Base-by-base conservation (phyloP, 2,329 filamentous ascomycete species). In the Penicillium vulpinum region DNA sequence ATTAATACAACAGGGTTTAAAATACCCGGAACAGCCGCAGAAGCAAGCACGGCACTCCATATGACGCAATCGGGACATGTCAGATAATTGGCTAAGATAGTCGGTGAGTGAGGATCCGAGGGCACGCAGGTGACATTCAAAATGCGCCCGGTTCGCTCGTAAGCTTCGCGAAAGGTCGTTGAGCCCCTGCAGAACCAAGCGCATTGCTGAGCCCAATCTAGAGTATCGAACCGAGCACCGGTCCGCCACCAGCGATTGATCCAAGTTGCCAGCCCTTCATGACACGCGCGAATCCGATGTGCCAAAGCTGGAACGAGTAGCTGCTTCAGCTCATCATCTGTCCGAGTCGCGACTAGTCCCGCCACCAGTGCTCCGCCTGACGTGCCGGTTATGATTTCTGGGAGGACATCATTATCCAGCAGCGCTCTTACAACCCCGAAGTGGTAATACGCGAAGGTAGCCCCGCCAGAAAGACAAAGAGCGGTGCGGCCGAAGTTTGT, bases 1-100 rank as follows among this genome's bases (percentile, higher is more conserved):
- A 96, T 92, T 80, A 91, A 90, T 8, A 99, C 85, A 1, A 99
- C 93, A 0, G 94, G 94, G 69, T 97, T 97, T 35, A 97, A 79
- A 56, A 99, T 97, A 1, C 94, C 94, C 0, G 94, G 94, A 0
- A 99, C 94, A 5, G 94, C 94, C 4, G 94, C 94, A 6, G 92
- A 97, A 0, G 94, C 94, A 43, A 99, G 78, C 3, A 97, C 92
- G 2, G 94, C 93, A 11, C 92, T 96, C 94, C 95, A 99, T 61
- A 99, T 95, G 39, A 99, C 94, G 70, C 94, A 99, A 77, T 99
- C 92, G 0, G 94, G 94, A 22, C 89, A 90, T 2, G 94, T 97
- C 31, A 97, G 83, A 72, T 97, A 96, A 76, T 99, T 99, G 70
- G 91, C 91, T 8, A 99, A 82, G 62, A 99, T 96, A 0, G 92